These are phyloP conservation scores for Hylodesmum podocarpum DNA, from an alignment of 306 rosid species.

Conservation along the genomic window DNA sequence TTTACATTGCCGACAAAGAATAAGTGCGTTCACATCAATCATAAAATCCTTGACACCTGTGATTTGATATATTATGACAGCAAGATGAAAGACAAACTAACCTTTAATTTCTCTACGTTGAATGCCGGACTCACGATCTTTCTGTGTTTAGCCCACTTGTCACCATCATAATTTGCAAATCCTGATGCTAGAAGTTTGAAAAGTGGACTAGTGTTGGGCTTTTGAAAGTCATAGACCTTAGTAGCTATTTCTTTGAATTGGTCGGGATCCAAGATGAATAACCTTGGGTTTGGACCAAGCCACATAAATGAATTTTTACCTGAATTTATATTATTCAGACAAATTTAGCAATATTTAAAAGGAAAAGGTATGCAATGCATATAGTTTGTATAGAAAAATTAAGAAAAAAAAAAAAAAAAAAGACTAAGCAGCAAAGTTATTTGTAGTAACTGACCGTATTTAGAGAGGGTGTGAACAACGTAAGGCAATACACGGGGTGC, in stretches of 20 bases:
- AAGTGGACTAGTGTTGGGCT: constrained; percentile 38
- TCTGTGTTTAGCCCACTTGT: constrained; percentile 46
- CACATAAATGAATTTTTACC: constrained; percentile 46
- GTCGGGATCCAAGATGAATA: constrained; percentile 43
- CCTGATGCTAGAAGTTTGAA: constrained; percentile 44
- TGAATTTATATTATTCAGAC: not conserved
- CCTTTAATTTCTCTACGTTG: constrained; percentile 43
- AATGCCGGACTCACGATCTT: constrained; percentile 45
- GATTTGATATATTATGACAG: not conserved
- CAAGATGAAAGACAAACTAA: not conserved
- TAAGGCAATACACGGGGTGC: constrained; percentile 45
- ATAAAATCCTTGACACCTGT: not conserved
- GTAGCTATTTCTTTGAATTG: constrained; percentile 36
- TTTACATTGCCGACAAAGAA: no score
- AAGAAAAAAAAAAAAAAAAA: no score
- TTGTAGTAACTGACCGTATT: constrained; percentile 29
- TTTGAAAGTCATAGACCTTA: constrained; percentile 41
- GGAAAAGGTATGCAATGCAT: not conserved
- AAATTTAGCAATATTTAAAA: not conserved
- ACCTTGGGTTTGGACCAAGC: constrained; percentile 42
- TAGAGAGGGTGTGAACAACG: constrained; percentile 41
- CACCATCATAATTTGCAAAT: constrained; percentile 45
- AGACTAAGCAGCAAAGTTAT: not conserved
- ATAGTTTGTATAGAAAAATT: no score
- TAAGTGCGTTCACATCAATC: not conserved